A percentile compares a stretch with the other conserved stretches of the same genome.
Conservation (phyloP, 2,329 filamentous ascomycete species). For the Fusarium kyushuense region DNA sequence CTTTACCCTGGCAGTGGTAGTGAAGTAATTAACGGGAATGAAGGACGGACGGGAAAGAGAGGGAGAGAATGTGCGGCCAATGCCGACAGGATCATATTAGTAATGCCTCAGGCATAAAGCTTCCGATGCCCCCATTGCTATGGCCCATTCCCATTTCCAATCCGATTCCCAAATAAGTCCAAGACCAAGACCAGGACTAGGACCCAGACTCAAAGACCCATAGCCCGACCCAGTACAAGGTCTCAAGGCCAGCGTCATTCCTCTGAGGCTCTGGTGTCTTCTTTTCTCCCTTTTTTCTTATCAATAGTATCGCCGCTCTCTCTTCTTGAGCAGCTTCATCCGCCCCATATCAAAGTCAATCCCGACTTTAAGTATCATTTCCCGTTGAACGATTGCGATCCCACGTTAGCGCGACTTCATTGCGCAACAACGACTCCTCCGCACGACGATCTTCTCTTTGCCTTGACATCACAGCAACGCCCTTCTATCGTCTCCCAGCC, state of each 20-base stretch:
- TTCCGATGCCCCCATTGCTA: conserved; percentile 39
- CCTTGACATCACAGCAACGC: conserved; percentile 27
- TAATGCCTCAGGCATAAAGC: conserved; percentile 38
- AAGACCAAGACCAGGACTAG: conserved; percentile 29
- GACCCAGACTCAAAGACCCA: conserved; percentile 46
- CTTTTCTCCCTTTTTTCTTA: conserved; percentile 27
- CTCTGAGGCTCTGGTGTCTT: conserved; percentile 28
- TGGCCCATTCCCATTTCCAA: conserved; percentile 41
- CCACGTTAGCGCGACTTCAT: conserved; percentile 28
- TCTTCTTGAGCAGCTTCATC: conserved; percentile 13
- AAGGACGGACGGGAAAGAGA: background rate
- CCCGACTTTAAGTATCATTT: conserved; percentile 22
- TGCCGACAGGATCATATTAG: conserved; percentile 6
- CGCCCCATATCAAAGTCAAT: conserved; percentile 11
- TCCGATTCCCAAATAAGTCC: conserved; percentile 40
- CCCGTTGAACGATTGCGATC: conserved; percentile 7
- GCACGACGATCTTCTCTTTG: conserved; percentile 28
- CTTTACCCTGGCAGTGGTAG: background rate
- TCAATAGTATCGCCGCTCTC: conserved; percentile 16
- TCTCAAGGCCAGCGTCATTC: conserved; percentile 40
- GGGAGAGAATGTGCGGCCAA: conserved; percentile 15
- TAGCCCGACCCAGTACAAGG: conserved; percentile 40
- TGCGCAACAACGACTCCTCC: conserved; percentile 29
- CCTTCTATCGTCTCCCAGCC: conserved; percentile 8
- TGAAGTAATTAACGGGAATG: background rate